These are phyloP conservation scores for Podaxis sp. DNA, from an alignment of 768 basidiomycete genomes.

Conservation along the genomic window DNA sequence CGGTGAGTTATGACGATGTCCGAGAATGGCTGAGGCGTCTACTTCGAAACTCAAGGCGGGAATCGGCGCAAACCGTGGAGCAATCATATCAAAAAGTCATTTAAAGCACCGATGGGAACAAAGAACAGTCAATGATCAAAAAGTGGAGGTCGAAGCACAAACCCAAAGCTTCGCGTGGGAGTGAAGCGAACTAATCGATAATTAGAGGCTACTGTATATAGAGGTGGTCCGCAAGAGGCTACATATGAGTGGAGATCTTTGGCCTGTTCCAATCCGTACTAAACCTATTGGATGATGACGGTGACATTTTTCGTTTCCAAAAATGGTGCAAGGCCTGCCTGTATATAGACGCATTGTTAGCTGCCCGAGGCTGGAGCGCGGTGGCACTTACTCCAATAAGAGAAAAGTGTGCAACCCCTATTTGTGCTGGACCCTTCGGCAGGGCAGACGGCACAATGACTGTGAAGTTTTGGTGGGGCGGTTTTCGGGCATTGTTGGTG, in stretches of 20 bases:
- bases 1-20: too few relatives aligned
- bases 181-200: not conserved
- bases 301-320: constrained; percentile 7
- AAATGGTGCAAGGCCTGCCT: constrained; percentile 6
- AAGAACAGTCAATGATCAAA: not conserved
- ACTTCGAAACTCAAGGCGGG: not conserved
- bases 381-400: constrained; percentile 1
- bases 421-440: not conserved
- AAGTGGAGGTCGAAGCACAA: not conserved
- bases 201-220: not conserved
- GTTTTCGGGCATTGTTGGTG: constrained; percentile 22
- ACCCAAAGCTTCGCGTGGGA: not conserved
- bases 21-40: not conserved
- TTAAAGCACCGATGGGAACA: not conserved
- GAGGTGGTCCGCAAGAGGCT: not conserved
- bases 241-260: not conserved
- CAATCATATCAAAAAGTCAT: not conserved
- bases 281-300: constrained; percentile 1
- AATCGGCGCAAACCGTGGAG: not conserved
- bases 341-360: not conserved
- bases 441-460: constrained; percentile 3
- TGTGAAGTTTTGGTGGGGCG: constrained; percentile 29
- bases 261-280: not conserved
- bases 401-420: constrained; percentile 8
- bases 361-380: too few relatives aligned